phyloP scores from a whole-genome alignment of 805 yeast genomes.

The Saccharomycopsis olivae region DNA sequence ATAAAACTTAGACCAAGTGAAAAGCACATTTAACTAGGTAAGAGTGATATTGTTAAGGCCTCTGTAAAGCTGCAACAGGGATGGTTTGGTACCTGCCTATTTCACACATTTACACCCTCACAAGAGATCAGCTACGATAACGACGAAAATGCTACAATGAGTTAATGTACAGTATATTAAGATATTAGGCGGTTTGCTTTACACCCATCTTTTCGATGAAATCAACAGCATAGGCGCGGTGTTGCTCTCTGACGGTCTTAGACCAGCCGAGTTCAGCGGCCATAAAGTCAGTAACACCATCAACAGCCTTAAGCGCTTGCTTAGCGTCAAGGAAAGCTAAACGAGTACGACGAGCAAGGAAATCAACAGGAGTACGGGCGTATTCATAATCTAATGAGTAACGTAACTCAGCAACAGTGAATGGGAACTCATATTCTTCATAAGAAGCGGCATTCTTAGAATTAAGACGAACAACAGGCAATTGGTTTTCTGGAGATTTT shows the following conservation, averaged over 20 bases:
- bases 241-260: slow-evolving; percentile 41
- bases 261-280: slow-evolving; percentile 72
- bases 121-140: too few species aligned
- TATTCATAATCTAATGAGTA: slow-evolving; percentile 78
- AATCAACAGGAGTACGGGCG: slow-evolving; percentile 79
- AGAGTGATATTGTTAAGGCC: too few species aligned
- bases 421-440: slow-evolving; percentile 63
- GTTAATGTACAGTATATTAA: too few species aligned
- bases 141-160: too few species aligned
- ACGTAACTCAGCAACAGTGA: slow-evolving; percentile 81
- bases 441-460: slow-evolving; percentile 27
- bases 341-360: slow-evolving; percentile 87
- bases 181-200: slow-evolving; percentile 11
- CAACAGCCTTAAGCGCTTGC: slow-evolving; percentile 71
- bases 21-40: too few species aligned
- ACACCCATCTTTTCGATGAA: slow-evolving; percentile 55
- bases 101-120: too few species aligned
- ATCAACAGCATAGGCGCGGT: slow-evolving; percentile 41
- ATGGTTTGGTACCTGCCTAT: too few species aligned
- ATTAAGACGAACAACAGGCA: slow-evolving; percentile 56
- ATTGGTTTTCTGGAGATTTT: slow-evolving; percentile 39
- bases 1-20: too few species aligned
- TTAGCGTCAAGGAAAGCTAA: slow-evolving; percentile 84
- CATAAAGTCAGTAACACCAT: slow-evolving; percentile 79
- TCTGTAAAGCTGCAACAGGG: too few species aligned